Evolutionary conservation across 2,329 filamentous ascomycete species (phyloP).

Genomic region (Paracorniculantispora psalliotae): DNA sequence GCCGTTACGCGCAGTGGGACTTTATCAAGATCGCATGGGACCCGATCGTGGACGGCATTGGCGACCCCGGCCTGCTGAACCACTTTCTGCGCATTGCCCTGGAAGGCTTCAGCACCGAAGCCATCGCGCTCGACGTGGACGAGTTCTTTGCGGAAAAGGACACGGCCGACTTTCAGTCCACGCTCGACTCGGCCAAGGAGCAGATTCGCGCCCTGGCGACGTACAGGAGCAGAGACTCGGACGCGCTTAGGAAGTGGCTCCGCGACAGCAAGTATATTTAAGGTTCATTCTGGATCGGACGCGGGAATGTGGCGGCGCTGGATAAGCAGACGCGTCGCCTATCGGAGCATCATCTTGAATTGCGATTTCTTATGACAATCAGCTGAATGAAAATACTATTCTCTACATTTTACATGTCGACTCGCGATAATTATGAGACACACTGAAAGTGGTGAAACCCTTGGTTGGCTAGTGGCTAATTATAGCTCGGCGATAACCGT

Average conservation of each 20-base stretch:
- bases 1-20: slow-evolving; percentile 71
- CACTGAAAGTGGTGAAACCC: not conserved
- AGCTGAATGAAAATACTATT: no score
- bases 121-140: slow-evolving; percentile 69
- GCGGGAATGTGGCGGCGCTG: not conserved
- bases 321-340: no score
- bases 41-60: slow-evolving; percentile 64
- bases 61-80: slow-evolving; percentile 84
- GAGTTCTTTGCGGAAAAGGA: slow-evolving; percentile 83
- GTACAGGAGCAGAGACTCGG: slow-evolving; percentile 73
- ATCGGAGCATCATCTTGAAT: no score
- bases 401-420: no score
- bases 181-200: slow-evolving; percentile 78
- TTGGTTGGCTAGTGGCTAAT: not conserved
- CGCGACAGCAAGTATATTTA: slow-evolving; percentile 38
- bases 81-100: slow-evolving; percentile 77
- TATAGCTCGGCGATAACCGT: not conserved
- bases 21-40: slow-evolving; percentile 83
- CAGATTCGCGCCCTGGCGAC: slow-evolving; percentile 76
- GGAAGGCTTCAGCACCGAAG: slow-evolving; percentile 68
- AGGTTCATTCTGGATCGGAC: not conserved
- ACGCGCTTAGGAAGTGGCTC: slow-evolving; percentile 74
- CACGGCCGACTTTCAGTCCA: slow-evolving; percentile 80
- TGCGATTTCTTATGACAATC: no score
- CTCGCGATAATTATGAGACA: not conserved